phyloP scores from a whole-genome alignment of 2,329 filamentous ascomycete species.

The Aurifilum marmelostoma region DNA sequence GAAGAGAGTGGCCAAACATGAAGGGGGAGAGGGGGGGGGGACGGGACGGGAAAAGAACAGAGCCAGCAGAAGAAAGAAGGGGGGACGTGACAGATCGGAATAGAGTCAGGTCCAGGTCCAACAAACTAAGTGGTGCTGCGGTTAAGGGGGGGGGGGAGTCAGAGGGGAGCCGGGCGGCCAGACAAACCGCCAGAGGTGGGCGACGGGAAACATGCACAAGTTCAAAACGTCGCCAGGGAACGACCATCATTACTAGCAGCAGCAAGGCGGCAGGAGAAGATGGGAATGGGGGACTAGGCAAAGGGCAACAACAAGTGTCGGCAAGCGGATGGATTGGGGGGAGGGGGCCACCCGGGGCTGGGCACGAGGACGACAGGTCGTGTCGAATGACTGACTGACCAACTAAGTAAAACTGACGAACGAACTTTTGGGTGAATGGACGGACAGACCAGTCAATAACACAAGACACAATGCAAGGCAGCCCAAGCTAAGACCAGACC shows the following conservation, averaged over 20 bases:
- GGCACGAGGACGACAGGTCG: slow-evolving; percentile 6
- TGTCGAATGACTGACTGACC: background rate
- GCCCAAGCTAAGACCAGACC: background rate
- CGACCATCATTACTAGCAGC: background rate
- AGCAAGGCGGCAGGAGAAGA: background rate
- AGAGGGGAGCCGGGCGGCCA: background rate
- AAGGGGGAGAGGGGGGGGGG: background rate
- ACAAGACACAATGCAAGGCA: background rate
- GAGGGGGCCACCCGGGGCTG: background rate
- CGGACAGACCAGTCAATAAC: background rate
- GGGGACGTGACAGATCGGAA: background rate
- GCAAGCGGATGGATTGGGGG: background rate
- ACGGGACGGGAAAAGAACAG: slow-evolving; percentile 5
- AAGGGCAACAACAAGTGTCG: slow-evolving; percentile 1
- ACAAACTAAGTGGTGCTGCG: background rate
- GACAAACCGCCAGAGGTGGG: background rate
- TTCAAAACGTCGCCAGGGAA: background rate
- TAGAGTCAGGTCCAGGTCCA: background rate
- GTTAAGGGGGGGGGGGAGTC: background rate
- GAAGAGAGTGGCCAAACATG: background rate
- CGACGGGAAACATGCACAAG: background rate
- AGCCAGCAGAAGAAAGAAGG: background rate
- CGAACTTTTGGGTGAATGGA: background rate
- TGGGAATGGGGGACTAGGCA: background rate
- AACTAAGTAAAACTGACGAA: background rate